Conservation (phyloP, 2,329 filamentous ascomycete species). For the Diaporthe amygdali region DNA sequence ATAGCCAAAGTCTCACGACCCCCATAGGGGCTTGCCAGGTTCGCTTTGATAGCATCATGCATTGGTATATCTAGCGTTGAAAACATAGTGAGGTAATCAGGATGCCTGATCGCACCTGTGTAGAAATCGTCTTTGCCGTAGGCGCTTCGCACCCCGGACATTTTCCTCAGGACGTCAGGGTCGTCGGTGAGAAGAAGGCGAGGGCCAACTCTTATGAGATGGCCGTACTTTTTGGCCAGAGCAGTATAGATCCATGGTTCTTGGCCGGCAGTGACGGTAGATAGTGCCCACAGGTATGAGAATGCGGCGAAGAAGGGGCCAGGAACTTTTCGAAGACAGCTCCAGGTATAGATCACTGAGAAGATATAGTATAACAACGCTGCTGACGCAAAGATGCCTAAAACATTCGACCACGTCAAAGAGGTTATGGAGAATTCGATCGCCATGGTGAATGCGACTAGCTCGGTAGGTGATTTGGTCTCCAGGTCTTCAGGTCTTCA, state of each 20-base stretch:
- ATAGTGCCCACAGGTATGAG: constrained; percentile 38
- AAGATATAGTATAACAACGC: not conserved
- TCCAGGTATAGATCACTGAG: constrained; percentile 2
- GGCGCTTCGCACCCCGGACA: constrained; percentile 33
- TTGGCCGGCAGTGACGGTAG: constrained; percentile 29
- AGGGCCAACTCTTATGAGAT: constrained; percentile 41
- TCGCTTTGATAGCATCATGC: constrained; percentile 37
- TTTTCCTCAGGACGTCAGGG: constrained; percentile 35
- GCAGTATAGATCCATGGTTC: constrained; percentile 30
- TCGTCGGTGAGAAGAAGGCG: constrained; percentile 42
- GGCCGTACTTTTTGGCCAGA: constrained; percentile 32
- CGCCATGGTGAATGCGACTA: not conserved
- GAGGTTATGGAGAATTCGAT: not conserved
- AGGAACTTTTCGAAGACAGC: constrained; percentile 32
- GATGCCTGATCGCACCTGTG: not conserved
- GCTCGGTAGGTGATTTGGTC: too few relatives aligned
- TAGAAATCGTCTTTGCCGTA: constrained; percentile 32
- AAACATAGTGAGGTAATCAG: constrained; percentile 16
- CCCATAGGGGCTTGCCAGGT: constrained; percentile 29
- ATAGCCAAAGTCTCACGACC: constrained; percentile 34
- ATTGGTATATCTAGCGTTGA: constrained; percentile 25
- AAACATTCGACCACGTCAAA: not conserved
- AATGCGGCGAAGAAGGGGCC: constrained; percentile 36
- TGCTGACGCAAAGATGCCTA: not conserved
- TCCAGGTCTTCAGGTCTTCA: not conserved